Percentiles rank a stretch among this genome's conserved stretches.
These are phyloP conservation scores for Penicillium soppii DNA, from an alignment of 495 filamentous ascomycete genomes.

Conservation along the genomic window DNA sequence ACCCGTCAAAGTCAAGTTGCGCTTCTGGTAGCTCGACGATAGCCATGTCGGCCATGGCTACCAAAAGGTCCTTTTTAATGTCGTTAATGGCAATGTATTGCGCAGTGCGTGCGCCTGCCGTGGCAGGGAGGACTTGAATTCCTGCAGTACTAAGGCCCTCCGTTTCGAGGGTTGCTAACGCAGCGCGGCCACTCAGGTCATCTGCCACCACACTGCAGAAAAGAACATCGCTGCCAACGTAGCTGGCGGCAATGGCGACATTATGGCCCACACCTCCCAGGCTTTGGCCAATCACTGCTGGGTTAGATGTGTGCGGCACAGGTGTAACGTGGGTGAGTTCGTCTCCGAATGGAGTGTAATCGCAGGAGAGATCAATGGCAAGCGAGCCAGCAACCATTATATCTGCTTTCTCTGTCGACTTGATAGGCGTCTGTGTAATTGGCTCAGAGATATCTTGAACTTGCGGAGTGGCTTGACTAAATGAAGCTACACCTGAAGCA, in stretches of 20 bases:
- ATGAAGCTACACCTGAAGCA: slow-evolving; percentile 23
- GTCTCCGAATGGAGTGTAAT: slow-evolving; percentile 55
- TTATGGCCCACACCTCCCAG: slow-evolving; percentile 96
- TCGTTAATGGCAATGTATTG: slow-evolving; percentile 93
- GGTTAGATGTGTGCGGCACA: slow-evolving; percentile 79
- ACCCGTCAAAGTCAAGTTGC: slow-evolving; percentile 40
- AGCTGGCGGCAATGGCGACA: slow-evolving; percentile 75
- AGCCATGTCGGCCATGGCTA: slow-evolving; percentile 93
- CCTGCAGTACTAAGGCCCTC: slow-evolving; percentile 63
- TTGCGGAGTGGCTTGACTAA: slow-evolving; percentile 27
- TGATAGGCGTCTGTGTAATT: slow-evolving; percentile 4
- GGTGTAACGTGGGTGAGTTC: slow-evolving; percentile 41
- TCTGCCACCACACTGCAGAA: slow-evolving; percentile 77
- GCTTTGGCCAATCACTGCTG: slow-evolving; percentile 71
- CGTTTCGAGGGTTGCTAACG: slow-evolving; percentile 58
- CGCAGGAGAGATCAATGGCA: slow-evolving; percentile 83
- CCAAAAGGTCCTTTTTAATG: slow-evolving; percentile 69
- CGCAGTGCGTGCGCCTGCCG: slow-evolving; percentile 63
- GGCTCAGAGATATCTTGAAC: slow-evolving; percentile 9
- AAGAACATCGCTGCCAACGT: slow-evolving; percentile 53
- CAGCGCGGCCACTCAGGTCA: slow-evolving; percentile 72
- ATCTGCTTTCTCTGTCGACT: slow-evolving; percentile 42
- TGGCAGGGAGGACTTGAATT: slow-evolving; percentile 55
- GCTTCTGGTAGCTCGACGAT: slow-evolving; percentile 64
- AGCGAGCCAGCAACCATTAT: slow-evolving; percentile 88